Evolutionary conservation across 768 basidiomycete species (phyloP).

Genomic region (Lentinula sp.): DNA sequence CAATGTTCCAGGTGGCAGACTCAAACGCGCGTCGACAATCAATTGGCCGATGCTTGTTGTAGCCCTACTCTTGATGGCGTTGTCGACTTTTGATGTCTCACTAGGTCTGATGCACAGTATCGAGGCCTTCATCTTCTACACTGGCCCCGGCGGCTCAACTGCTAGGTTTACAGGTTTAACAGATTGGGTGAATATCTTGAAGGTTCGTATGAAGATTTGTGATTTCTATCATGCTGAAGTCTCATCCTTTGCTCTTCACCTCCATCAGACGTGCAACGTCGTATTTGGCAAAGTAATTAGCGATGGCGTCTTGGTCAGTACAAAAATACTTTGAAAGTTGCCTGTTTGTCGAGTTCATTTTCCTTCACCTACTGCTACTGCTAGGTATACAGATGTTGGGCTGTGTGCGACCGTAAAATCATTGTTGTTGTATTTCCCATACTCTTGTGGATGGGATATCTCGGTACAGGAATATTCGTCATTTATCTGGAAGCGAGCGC

Average conservation of each 20-base stretch:
- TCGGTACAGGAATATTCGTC: slow-evolving; percentile 3
- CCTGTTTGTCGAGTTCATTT: background rate
- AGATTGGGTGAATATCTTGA: slow-evolving; percentile 11
- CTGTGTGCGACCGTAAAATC: slow-evolving; percentile 1
- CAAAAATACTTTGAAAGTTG: background rate
- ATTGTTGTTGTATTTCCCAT: slow-evolving; percentile 1
- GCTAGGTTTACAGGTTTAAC: slow-evolving; percentile 5
- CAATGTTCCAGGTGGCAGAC: background rate
- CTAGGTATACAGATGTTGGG: slow-evolving; percentile 12
- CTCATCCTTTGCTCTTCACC: background rate
- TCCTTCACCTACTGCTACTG: background rate
- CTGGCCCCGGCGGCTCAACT: slow-evolving; percentile 4
- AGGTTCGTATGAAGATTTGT: background rate
- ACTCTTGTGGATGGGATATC: background rate
- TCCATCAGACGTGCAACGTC: slow-evolving; percentile 4
- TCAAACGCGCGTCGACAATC: background rate
- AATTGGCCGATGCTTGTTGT: slow-evolving; percentile 12
- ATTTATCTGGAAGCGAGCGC: slow-evolving; percentile 7
- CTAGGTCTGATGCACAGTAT: slow-evolving; percentile 8
- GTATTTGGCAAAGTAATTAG: slow-evolving; percentile 5
- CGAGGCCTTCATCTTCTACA: slow-evolving; percentile 11
- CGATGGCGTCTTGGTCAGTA: slow-evolving; percentile 9
- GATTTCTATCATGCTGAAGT: background rate
- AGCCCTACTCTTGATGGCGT: slow-evolving; percentile 2
- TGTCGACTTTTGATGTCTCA: slow-evolving; percentile 10